Evolutionary conservation across 805 yeast species (phyloP).

Genomic region (Kodamaea restingae): DNA sequence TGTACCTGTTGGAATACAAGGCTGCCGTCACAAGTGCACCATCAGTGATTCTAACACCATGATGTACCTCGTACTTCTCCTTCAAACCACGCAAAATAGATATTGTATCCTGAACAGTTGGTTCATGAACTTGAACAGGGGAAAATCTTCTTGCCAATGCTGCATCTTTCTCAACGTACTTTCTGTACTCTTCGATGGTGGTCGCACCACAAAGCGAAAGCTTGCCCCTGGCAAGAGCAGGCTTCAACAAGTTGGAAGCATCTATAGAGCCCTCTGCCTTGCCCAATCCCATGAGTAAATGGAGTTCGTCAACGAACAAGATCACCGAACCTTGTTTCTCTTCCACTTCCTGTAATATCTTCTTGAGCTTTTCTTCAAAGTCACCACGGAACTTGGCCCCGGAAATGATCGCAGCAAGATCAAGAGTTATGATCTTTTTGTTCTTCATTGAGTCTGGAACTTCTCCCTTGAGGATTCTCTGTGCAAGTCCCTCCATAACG

Average conservation of each 20-base stretch:
- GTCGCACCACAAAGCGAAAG: slow-evolving; percentile 96
- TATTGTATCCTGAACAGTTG: slow-evolving; percentile 85
- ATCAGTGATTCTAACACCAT: slow-evolving; percentile 92
- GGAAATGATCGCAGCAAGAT: slow-evolving; percentile 82
- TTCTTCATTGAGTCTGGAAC: slow-evolving; percentile 93
- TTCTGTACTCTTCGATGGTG: slow-evolving; percentile 86
- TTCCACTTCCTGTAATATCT: slow-evolving; percentile 78
- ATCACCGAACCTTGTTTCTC: slow-evolving; percentile 71
- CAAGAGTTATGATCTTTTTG: slow-evolving; percentile 78
- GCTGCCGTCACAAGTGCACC: slow-evolving; percentile 94
- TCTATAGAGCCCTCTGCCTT: slow-evolving; percentile 94
- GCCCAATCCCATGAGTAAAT: slow-evolving; percentile 84
- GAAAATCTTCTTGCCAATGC: slow-evolving; percentile 94
- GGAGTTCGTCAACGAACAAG: slow-evolving; percentile 87
- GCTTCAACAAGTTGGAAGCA: slow-evolving; percentile 89
- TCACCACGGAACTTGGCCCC: slow-evolving; percentile 97
- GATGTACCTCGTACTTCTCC: slow-evolving; percentile 94
- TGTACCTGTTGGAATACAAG: slow-evolving; percentile 80
- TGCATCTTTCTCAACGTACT: slow-evolving; percentile 93
- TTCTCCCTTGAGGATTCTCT: slow-evolving; percentile 83
- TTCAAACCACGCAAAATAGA: slow-evolving; percentile 90
- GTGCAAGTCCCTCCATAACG: slow-evolving; percentile 94
- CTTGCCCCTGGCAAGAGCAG: slow-evolving; percentile 89
- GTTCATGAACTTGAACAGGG: slow-evolving; percentile 81
- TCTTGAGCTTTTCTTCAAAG: slow-evolving; percentile 84